Conservation (phyloP, 768 basidiomycete genomes). For the Termitomyces sp. region DNA sequence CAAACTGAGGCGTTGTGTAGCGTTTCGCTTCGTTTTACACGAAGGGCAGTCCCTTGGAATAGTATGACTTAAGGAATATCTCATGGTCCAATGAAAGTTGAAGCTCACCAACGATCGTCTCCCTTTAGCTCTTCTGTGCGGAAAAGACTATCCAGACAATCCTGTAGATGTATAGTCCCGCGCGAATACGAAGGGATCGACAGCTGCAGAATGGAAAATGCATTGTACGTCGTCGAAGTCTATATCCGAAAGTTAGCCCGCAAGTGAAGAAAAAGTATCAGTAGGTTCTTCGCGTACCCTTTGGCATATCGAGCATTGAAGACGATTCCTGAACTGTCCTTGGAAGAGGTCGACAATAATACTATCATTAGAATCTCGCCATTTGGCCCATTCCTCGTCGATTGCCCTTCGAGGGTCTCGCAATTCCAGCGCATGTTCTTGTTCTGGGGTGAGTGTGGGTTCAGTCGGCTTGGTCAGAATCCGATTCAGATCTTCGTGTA, state of each 20-base stretch:
- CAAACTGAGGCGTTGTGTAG: constrained; percentile 83
- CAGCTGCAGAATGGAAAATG: constrained; percentile 92
- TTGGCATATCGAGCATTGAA: constrained; percentile 88
- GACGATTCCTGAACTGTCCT: constrained; percentile 88
- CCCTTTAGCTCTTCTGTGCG: constrained; percentile 88
- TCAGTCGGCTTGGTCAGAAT: constrained; percentile 65
- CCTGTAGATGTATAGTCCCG: constrained; percentile 65
- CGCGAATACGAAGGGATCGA: constrained; percentile 66
- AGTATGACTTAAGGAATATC: not conserved
- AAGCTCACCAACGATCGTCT: constrained; percentile 85
- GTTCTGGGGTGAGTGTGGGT: constrained; percentile 64
- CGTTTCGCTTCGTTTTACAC: constrained; percentile 86
- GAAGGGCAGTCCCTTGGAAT: constrained; percentile 83
- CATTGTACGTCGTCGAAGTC: constrained; percentile 97
- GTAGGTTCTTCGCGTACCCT: constrained; percentile 52
- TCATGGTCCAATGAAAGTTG: not conserved
- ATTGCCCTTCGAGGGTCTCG: constrained; percentile 74
- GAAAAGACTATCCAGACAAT: constrained; percentile 89
- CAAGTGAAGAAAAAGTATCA: not conserved
- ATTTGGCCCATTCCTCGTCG: constrained; percentile 90
- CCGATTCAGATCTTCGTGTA: constrained; percentile 87
- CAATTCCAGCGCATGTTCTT: constrained; percentile 82
- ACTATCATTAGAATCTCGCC: constrained; percentile 87
- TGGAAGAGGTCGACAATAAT: constrained; percentile 97
- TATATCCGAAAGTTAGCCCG: constrained; percentile 26